Percentiles rank a stretch among this genome's conserved stretches.
phyloP scores from a whole-genome alignment of 495 filamentous ascomycete species.

The Parathielavia hyrcaniae region DNA sequence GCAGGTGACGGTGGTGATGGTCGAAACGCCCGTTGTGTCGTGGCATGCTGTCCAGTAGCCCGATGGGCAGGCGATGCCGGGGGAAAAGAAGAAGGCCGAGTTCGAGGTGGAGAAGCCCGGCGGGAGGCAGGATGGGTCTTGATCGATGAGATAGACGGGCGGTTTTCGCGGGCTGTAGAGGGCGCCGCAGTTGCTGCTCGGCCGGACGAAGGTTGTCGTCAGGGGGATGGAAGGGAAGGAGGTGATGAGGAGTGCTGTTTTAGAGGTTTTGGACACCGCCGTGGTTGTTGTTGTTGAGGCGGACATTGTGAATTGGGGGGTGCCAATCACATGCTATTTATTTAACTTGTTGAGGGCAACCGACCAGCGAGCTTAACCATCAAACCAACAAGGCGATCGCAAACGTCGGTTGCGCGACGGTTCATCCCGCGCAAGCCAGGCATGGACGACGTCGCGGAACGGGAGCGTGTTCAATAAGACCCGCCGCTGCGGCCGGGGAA shows the following conservation, averaged over 20 bases:
- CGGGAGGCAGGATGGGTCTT: conserved; percentile 9
- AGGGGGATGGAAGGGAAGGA: conserved; percentile 9
- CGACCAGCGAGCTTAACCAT: background rate
- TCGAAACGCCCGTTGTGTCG: conserved; percentile 12
- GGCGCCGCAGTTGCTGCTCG: conserved; percentile 5
- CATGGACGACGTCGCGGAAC: background rate
- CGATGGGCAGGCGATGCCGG: conserved; percentile 12
- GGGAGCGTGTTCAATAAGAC: no score
- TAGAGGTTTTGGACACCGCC: background rate
- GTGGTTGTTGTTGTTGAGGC: background rate
- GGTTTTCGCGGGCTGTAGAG: background rate
- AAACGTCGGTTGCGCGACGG: background rate
- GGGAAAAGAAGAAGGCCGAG: conserved; percentile 13
- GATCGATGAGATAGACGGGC: conserved; percentile 7
- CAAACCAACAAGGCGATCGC: background rate
- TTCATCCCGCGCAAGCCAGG: background rate
- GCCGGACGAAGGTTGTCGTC: conserved; percentile 7
- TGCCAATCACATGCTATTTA: background rate
- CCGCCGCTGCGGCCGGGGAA: background rate
- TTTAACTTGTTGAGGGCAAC: background rate
- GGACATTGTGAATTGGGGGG: background rate
- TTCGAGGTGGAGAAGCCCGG: conserved; percentile 8
- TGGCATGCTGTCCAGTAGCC: conserved; percentile 17
- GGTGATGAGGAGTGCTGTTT: conserved; percentile 3
- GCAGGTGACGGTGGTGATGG: conserved; percentile 17